These are phyloP conservation scores for Arthrinium phaeospermum DNA, from an alignment of 2,329 filamentous ascomycete genomes.

Conservation along the genomic window DNA sequence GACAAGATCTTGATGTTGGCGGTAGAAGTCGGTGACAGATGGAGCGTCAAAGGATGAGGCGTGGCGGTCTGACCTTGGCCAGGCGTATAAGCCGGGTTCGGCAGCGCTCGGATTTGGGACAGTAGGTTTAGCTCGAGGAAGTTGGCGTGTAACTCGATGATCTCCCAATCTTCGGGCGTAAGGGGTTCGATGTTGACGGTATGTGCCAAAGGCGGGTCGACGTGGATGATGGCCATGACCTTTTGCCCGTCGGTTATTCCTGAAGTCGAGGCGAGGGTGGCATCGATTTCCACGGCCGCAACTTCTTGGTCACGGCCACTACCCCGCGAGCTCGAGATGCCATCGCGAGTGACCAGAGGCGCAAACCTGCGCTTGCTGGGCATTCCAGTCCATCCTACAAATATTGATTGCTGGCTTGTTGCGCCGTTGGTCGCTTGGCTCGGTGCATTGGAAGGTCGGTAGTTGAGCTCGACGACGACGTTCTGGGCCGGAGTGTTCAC, in stretches of 20 bases:
- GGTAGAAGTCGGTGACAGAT: slow-evolving; percentile 93
- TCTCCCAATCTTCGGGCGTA: slow-evolving; percentile 97
- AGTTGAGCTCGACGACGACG: slow-evolving; percentile 91
- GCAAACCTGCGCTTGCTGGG: slow-evolving; percentile 84
- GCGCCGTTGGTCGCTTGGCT: slow-evolving; percentile 50
- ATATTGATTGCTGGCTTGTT: slow-evolving; percentile 71
- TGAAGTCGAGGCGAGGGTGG: slow-evolving; percentile 78
- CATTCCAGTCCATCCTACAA: slow-evolving; percentile 97
- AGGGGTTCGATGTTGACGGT: slow-evolving; percentile 97
- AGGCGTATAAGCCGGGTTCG: slow-evolving; percentile 75
- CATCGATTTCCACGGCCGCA: slow-evolving; percentile 83
- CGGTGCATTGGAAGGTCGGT: slow-evolving; percentile 57
- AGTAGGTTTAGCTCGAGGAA: slow-evolving; percentile 95
- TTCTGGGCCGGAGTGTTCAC: slow-evolving; percentile 93
- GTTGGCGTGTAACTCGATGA: slow-evolving; percentile 95
- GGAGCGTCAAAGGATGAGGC: slow-evolving; percentile 84
- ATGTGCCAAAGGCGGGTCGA: slow-evolving; percentile 89
- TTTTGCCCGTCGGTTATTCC: slow-evolving; percentile 84
- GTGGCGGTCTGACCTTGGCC: slow-evolving; percentile 56
- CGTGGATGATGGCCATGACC: slow-evolving; percentile 73
- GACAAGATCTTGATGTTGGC: slow-evolving; percentile 89
- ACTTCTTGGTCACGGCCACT: slow-evolving; percentile 77
- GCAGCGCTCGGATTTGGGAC: slow-evolving; percentile 89
- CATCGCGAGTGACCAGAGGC: slow-evolving; percentile 75
- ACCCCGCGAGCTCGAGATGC: slow-evolving; percentile 65